Evolutionary conservation across 2,329 filamentous ascomycete species (phyloP), one percentile per base, ranked within the genome.

Genomic region (Tolypocladium album): DNA sequence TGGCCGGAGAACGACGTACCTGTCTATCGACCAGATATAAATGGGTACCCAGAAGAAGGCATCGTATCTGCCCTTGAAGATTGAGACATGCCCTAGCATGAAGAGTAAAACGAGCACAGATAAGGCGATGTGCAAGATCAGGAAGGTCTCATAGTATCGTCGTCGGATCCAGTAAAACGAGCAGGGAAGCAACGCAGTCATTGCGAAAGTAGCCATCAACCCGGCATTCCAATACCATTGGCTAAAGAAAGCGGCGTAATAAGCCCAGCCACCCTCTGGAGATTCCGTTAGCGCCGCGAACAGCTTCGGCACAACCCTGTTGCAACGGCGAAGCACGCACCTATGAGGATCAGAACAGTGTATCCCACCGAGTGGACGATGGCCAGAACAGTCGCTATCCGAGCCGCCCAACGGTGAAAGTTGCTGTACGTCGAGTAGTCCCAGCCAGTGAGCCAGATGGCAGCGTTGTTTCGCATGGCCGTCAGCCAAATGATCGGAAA

Each of bases 371-470:
- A 86, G 65, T 90, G 87, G 0, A 86, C 69, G 1, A 88, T 75
- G 1, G 84, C 86, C 64, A 88, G 79, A 0, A 85, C 60, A 0
- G 85, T 86, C 7, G 84, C 79, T 2, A 88, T 76, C 22, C 86
- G 77, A 0, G 87, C 86, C 4, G 86, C 76, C 77, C 85, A 86
- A 0, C 87, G 82, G 69, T 89, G 87, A 58, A 88, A 88, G 47
- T 83, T 79, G 64, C 84, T 89, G 66, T 84, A 89, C 0, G 83
- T 85, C 1, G 79, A 78, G 68, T 87, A 88, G 13, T 82, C 84
- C 86, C 87, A 89, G 0, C 86, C 86, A 0, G 87, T 89, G 0
- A 85, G 68, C 83, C 83, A 87, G 59, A 88, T 74, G 20, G 88
- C 76, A 0, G 85, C 66, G 58, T 89, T 88, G 62, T 89, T 90